phyloP scores from a whole-genome alignment of 768 basidiomycete genomes.

The Tremella fuciformis region DNA sequence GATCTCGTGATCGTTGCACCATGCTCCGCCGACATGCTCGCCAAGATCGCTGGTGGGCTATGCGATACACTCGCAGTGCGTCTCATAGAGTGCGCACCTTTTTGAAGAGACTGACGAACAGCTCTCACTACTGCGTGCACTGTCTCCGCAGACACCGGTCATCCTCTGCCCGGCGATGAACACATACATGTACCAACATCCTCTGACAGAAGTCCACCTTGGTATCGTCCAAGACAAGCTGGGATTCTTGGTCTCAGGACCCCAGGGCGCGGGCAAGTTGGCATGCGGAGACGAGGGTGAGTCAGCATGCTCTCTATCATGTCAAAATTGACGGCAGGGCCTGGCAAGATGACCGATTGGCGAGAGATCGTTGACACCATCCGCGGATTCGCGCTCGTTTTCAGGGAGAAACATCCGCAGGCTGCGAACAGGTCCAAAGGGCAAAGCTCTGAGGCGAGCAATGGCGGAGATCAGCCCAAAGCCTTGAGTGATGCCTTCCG shows the following conservation, averaged over 20 bases:
- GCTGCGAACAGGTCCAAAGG: no score
- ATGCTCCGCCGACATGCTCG: slow-evolving; percentile 92
- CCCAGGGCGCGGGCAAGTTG: slow-evolving; percentile 72
- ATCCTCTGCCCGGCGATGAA: slow-evolving; percentile 98
- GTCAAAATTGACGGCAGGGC: neutral
- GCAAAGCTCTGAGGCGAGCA: no score
- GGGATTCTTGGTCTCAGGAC: slow-evolving; percentile 76
- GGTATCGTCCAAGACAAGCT: slow-evolving; percentile 70
- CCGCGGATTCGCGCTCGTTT: neutral
- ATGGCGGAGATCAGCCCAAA: no score
- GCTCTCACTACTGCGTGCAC: slow-evolving; percentile 72
- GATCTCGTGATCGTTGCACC: slow-evolving; percentile 92
- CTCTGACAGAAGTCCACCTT: slow-evolving; percentile 82
- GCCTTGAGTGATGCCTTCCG: no score
- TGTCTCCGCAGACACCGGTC: slow-evolving; percentile 77
- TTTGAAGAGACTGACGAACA: slow-evolving; percentile 17
- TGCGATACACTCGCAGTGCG: slow-evolving; percentile 76
- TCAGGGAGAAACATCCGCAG: no score
- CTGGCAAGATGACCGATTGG: neutral
- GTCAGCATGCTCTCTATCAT: no score
- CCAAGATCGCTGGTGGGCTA: slow-evolving; percentile 81
- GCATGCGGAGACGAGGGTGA: slow-evolving; percentile 88
- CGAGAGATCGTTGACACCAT: slow-evolving; percentile 1
- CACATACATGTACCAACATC: slow-evolving; percentile 94
- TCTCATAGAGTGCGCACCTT: neutral